Base-by-base conservation (phyloP, 202 grass and related monocot genomes). In the Elaeis oleifera region DNA sequence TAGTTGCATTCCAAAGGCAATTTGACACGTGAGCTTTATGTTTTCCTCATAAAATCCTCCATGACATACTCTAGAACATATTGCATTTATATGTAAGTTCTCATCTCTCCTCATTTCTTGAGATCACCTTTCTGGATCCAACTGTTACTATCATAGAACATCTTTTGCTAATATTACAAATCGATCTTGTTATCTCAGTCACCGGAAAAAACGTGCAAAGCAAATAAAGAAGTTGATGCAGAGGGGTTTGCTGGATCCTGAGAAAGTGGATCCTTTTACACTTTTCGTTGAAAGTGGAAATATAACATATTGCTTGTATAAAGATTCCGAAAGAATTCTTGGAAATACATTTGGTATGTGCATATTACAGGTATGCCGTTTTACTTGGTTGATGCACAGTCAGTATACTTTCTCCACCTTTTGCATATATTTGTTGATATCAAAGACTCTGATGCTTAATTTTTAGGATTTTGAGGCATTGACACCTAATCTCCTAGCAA, bases 341-440 rank as follows among this genome's bases (percentile, higher is more conserved):
- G 94, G 94, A 27, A 97, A 92, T 74, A 97, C 94, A n/a, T 97
- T 97, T 23, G 88, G 84, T 23, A 97, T 97, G 85, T 97, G 94
- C 85, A 97, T 97, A 25, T 75, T 97, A 52, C 88, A 97, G 85
- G 94, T 97, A 27, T 67, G 24, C 15, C 14, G 7, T 5, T 44
- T 21, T 26, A 56, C 23, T 26, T 75, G 20, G 26, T 67, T 67
- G 44, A 53, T 32, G 36, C 36, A 44, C 2, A 44, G 36, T 13
- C 2, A 44, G 36, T 14, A 44, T 44, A 3, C 1, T 44, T 44
- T 13, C 28, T 44, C 36, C 36, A 44, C 36, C 36, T 39, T 39
- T 39, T 44, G 9, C 36, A 44, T 44, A 13, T 44, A 13, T 44
- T 44, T 44, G 36, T 44, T 44, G 36, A 44, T 44, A 14, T 2